A percentile compares a stretch with the other conserved stretches of the same genome.
Evolutionary conservation across 1,139 yeast genomes (phyloP).

Genomic region (Ogataea hybrid): DNA sequence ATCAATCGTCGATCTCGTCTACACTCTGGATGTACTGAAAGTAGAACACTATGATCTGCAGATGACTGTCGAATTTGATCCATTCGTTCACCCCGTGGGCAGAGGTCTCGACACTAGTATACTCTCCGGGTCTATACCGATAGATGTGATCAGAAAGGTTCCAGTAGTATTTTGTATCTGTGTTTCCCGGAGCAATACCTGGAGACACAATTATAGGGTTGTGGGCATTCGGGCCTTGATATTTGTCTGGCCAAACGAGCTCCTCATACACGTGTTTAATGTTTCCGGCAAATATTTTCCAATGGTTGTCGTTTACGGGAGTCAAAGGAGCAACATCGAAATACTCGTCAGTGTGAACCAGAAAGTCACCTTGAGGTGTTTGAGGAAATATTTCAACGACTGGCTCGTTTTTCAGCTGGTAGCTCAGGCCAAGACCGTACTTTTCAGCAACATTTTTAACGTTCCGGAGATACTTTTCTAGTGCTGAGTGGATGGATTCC

Average conservation of each 20-base stretch:
- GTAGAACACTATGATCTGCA: constrained; percentile 54
- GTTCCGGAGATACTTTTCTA: constrained; percentile 25
- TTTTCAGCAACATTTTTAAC: constrained; percentile 42
- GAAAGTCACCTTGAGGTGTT: constrained; percentile 46
- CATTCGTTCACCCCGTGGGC: constrained; percentile 61
- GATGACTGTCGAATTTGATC: constrained; percentile 45
- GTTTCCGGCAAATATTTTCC: constrained; percentile 48
- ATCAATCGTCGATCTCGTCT: constrained; percentile 11
- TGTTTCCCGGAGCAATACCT: constrained; percentile 67
- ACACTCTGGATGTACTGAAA: constrained; percentile 47
- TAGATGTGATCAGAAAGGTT: constrained; percentile 61
- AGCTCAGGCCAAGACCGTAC: constrained; percentile 44
- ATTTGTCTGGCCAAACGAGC: constrained; percentile 39
- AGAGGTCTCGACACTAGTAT: constrained; percentile 26
- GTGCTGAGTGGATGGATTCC: constrained; percentile 36
- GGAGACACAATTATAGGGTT: constrained; percentile 52
- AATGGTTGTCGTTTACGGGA: constrained; percentile 40
- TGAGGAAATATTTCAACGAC: constrained; percentile 35
- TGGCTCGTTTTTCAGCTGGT: constrained; percentile 22
- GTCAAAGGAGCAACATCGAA: constrained; percentile 51
- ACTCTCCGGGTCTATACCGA: constrained; percentile 35
- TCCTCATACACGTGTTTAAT: constrained; percentile 50
- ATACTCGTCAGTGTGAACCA: constrained; percentile 34
- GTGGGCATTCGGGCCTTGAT: constrained; percentile 34
- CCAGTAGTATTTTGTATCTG: constrained; percentile 79